These are phyloP conservation scores for Cyberlindnera saturnus DNA, from an alignment of 805 yeast genomes.

Conservation along the genomic window DNA sequence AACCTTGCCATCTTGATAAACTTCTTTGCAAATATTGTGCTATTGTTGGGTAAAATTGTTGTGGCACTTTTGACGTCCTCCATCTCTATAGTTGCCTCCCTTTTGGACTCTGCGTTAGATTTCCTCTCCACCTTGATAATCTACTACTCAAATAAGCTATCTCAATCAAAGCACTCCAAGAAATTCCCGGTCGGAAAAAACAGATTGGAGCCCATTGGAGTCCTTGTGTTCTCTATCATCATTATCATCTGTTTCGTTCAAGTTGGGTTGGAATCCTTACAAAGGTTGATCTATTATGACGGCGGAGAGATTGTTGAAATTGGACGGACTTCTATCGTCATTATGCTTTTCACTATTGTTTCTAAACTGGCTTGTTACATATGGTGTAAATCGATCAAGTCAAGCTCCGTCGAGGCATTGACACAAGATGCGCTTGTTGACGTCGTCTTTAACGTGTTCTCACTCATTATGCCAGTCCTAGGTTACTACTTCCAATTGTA, in stretches of 20 bases:
- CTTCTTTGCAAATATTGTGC: slow-evolving; percentile 50
- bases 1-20: slow-evolving; percentile 58
- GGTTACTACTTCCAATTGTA: slow-evolving; percentile 49
- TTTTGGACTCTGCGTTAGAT: slow-evolving; percentile 71
- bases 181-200: slow-evolving; percentile 66
- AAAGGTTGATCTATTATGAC: slow-evolving; percentile 34
- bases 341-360: slow-evolving; percentile 60
- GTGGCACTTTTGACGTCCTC: slow-evolving; percentile 64
- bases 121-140: slow-evolving; percentile 71
- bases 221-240: slow-evolving; percentile 63
- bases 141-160: slow-evolving; percentile 49
- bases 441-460: slow-evolving; percentile 64
- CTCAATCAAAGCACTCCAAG: slow-evolving; percentile 40
- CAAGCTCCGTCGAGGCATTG: slow-evolving; percentile 68
- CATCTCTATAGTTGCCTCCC: slow-evolving; percentile 70
- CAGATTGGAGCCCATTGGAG: slow-evolving; percentile 74
- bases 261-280: slow-evolving; percentile 59
- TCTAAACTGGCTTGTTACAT: slow-evolving; percentile 56
- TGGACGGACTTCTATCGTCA: slow-evolving; percentile 42
- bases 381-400: slow-evolving; percentile 54
- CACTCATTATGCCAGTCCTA: slow-evolving; percentile 61
- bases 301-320: slow-evolving; percentile 39
- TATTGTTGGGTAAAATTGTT: slow-evolving; percentile 52
- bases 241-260: slow-evolving; percentile 68
- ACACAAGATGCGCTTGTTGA: slow-evolving; percentile 83